Base-by-base conservation (phyloP, 257 asterid species). In the Paraleonurus japonicus region DNA sequence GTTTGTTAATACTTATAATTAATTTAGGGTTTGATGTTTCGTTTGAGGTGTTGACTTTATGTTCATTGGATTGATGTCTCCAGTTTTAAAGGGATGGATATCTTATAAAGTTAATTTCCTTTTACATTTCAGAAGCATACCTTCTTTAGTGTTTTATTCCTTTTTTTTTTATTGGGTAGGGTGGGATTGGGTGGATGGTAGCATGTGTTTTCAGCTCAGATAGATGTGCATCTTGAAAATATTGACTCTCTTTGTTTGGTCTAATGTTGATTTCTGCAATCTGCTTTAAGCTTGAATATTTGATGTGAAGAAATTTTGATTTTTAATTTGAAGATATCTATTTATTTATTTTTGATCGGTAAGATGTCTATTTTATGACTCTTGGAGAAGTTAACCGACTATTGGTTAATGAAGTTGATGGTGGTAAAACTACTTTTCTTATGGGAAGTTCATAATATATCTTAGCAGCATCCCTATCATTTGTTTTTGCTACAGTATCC, bases 21-120 rank as follows among this genome's bases (percentile, higher is more conserved):
- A 10, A 45, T 17, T 73, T 71, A 70, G 80, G 78, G 72, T 79
- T 77, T 70, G 43, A 15, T 61, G 71, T 61, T 74, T 26, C 10
- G 27, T 50, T 41, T 13, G 62, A 71, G 75, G 72, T 68, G 76
- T 74, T 74, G 76, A 79, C 80, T 73, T 66, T 30, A 15, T 67
- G 67, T 47, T 70, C 17, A 23, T 59, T 47, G 20, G 73, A 73
- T 73, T 70, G 58, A 64, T 60, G 51, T 69, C 8, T 15, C 9
- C 32, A 22, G 64, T 19, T 58, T 80, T 57, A 8, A 24, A 13
- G 60, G 48, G 67, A 65, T 47, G 2, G 24, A 16, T 28, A n/a
- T 50, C 16, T 50, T 32, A 23, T 16, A 4, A 16, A 23, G 32
- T 50, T 65, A 7, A 24, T 23, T 50, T 37, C n/a, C 1, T 33